Percentiles rank a stretch among this genome's conserved stretches.
These are phyloP conservation scores for Epichloe baconii DNA, from an alignment of 2,329 filamentous ascomycete species.

Conservation along the genomic window DNA sequence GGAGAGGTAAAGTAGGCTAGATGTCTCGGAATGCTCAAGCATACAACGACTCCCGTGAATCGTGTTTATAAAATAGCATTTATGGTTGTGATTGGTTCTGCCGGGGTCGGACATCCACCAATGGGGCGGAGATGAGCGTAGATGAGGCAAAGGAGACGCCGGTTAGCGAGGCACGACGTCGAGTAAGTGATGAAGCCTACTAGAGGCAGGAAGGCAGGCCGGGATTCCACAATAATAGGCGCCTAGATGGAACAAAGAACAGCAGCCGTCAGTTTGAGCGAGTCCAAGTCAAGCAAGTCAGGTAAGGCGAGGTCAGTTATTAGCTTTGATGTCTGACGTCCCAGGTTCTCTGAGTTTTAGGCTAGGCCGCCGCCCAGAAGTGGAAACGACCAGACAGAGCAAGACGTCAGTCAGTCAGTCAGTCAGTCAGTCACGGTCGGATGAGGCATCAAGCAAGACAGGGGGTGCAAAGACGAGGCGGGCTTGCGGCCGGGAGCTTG, in stretches of 20 bases:
- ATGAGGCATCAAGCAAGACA: slow-evolving; percentile 9
- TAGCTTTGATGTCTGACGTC: not conserved
- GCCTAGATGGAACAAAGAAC: slow-evolving; percentile 6
- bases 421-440: slow-evolving; percentile 1
- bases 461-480: slow-evolving; percentile 12
- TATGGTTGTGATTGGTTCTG: slow-evolving; percentile 22
- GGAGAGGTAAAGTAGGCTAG: slow-evolving; percentile 4
- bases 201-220: slow-evolving; percentile 7
- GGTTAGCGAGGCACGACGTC: slow-evolving; percentile 18
- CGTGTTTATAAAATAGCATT: slow-evolving; percentile 16
- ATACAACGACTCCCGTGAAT: slow-evolving; percentile 12
- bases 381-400: slow-evolving; percentile 3
- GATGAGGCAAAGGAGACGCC: slow-evolving; percentile 22
- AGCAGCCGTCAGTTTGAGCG: not conserved
- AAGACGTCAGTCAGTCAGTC: slow-evolving; percentile 1
- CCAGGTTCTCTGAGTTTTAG: not conserved
- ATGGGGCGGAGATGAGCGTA: slow-evolving; percentile 19
- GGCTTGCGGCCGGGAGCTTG: slow-evolving; percentile 18
- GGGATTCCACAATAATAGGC: slow-evolving; percentile 12
- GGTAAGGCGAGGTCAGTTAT: not conserved
- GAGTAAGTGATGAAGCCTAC: slow-evolving; percentile 5
- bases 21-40: slow-evolving; percentile 18
- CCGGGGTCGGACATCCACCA: slow-evolving; percentile 18
- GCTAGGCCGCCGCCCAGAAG: not conserved
- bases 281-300: not conserved